Base-by-base conservation (phyloP, 164 flowering plant species). In the Cinnamomum micranthum region DNA sequence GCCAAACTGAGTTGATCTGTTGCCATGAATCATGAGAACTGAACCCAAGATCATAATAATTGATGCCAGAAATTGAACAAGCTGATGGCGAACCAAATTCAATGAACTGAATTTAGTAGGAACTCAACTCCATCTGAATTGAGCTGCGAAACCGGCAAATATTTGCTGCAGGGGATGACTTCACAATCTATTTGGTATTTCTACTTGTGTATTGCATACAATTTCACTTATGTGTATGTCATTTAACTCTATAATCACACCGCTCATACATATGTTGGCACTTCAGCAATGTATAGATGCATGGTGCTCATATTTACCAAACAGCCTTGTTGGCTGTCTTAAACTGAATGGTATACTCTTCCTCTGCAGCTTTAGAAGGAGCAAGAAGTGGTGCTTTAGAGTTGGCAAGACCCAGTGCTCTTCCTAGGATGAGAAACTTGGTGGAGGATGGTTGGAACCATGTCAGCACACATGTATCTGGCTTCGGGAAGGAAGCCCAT, bases 401-500 rank as follows among this genome's bases (percentile, higher is more conserved):
- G 72, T 72, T 86, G 31, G 80, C 76, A 28, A 69, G 78, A 76
- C 77, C 80, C n/a, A 71, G 72, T 65, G 80, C 80, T 66, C 73
- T 82, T 72, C 75, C 77, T 65, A 75, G 77, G 24, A 69, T 70
- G 58, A 82, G 33, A 76, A 76, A 74, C 28, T 31, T 71, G 68
- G 75, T 71, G 2, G 80, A 77, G 41, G 80, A 75, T 74, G 81
- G 86, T 63, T 85, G 87, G 91, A 86, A 76, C 70, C 74, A 65
- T 20, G 20, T 86, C 76, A 80, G 76, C 59, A 77, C 87, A 23
- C 62, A 68, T 62, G 10, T 86, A 35, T 74, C 81, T 69, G 62
- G 51, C 35, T 77, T 86, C 33, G 82, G 77, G 65, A 75, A 76
- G 73, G 87, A 81, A 73, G 79, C 82, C 24, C 69, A 27, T 50